Evolutionary conservation across 345 rosid genomes (phyloP), one percentile per base, ranked within the genome.

Genomic region (Populus davidiana): DNA sequence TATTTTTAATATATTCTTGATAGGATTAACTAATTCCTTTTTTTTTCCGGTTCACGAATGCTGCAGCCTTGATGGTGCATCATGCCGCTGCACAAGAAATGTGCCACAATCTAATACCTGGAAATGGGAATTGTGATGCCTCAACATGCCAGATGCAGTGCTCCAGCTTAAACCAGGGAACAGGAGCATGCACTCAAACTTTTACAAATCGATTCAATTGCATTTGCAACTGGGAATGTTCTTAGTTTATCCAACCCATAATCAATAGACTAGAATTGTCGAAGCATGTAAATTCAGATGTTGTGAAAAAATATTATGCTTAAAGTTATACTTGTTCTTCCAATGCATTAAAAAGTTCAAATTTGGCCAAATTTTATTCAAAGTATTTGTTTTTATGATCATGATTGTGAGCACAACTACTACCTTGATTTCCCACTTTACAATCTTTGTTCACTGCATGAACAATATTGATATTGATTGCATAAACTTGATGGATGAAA

Each of bases 201-300:
- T 72, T 17, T 54, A 20, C 61, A 6, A 72, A 72, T 54, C 76
- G 72, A 5, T 66, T 65, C 72, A 20, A 27, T 65, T 78, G 81
- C 56, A 72, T 78, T 54, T 78, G 81, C 76, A 73, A 17, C 27
- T 78, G 77, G 72, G 56, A 66, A 35, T 78, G 77, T 67, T 72
- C 75, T 43, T 70, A 49, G 31, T 47, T 59, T 54, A 7, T 59
- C 64, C 9, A 59, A 21, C 13, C 11, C 11, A 20, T n/a, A 17
- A 17, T 56, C 63, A 13, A 43, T 11, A 10, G 0, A 43, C 14
- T 10, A 43, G 14, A 11, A 11, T 10, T 43, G 47, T 10, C 47
- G 3, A 2, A 2, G 47, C 47, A 43, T 12, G 47, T 43, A 43
- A 43, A 43, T 43, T 43, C 14, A 0, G 47, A 11, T 43, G 47